phyloP scores from a whole-genome alignment of 2,329 filamentous ascomycete species.

The Talaromyces sp. region DNA sequence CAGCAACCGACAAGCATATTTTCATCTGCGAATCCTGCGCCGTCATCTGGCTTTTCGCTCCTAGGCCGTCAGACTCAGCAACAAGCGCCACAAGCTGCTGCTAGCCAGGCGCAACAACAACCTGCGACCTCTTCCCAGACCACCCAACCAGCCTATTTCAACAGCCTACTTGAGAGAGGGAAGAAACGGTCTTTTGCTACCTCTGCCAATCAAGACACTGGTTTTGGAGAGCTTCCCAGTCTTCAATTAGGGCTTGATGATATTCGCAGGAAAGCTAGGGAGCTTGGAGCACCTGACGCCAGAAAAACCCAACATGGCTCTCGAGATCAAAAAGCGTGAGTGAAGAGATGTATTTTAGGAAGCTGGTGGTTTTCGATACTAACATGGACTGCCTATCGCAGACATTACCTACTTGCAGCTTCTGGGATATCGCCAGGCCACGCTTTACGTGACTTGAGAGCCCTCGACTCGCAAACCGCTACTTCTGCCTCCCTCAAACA shows the following conservation, averaged over 20 bases:
- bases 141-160: constrained; percentile 57
- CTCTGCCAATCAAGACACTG: constrained; percentile 43
- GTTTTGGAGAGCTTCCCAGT: constrained; percentile 74
- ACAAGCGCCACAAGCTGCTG: constrained; percentile 17
- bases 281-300: constrained; percentile 62
- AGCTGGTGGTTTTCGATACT: neutral
- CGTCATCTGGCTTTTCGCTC: constrained; percentile 22
- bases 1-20: constrained; percentile 22
- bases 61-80: constrained; percentile 23
- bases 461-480: constrained; percentile 66
- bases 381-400: constrained; percentile 26
- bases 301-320: constrained; percentile 37
- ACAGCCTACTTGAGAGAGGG: constrained; percentile 58
- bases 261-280: constrained; percentile 70
- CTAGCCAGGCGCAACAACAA: constrained; percentile 20
- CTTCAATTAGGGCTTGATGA: constrained; percentile 89
- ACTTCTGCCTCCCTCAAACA: constrained; percentile 26
- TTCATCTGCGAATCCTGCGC: constrained; percentile 21
- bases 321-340: constrained; percentile 50
- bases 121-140: constrained; percentile 24
- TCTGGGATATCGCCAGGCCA: constrained; percentile 86
- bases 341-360: constrained; percentile 8
- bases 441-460: constrained; percentile 79
- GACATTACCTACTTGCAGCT: constrained; percentile 86
- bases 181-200: constrained; percentile 65